Conservation (phyloP, 768 basidiomycete genomes). For the Tylopilus subfusipes region DNA sequence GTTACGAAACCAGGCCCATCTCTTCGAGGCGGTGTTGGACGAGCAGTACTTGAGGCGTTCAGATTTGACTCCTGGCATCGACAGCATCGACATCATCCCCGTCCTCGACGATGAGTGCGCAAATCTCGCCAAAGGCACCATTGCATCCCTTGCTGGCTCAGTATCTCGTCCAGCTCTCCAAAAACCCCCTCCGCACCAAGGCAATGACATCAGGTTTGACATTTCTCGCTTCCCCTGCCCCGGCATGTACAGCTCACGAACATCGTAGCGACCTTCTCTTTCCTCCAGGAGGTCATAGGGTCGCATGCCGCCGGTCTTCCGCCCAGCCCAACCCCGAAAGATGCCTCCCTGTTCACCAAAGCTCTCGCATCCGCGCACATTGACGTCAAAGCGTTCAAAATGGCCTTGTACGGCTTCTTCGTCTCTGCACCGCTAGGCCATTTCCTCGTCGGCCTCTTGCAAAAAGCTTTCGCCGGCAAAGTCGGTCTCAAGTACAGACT, state of each 20-base stretch:
- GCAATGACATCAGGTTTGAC: conserved; percentile 66
- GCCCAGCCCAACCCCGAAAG: conserved; percentile 44
- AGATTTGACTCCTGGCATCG: background rate
- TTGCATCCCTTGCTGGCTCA: conserved; percentile 53
- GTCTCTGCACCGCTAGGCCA: conserved; percentile 83
- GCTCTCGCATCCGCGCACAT: conserved; percentile 56
- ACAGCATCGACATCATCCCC: background rate
- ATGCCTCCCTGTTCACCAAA: conserved; percentile 52
- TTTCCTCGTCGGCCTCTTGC: conserved; percentile 64
- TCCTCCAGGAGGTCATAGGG: conserved; percentile 79
- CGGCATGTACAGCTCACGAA: background rate
- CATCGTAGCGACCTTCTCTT: conserved; percentile 47
- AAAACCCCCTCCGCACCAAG: conserved; percentile 77
- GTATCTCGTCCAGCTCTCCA: conserved; percentile 66
- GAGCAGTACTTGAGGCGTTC: background rate
- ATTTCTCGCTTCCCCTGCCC: background rate
- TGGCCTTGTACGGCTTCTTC: conserved; percentile 79
- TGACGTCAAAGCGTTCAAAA: conserved; percentile 71
- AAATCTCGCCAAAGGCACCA: conserved; percentile 17
- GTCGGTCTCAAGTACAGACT: conserved; percentile 60
- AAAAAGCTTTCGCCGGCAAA: conserved; percentile 74
- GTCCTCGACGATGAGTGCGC: conserved; percentile 37
- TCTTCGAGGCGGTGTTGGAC: background rate
- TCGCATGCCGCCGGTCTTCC: conserved; percentile 66
- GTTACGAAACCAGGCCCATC: background rate